Conservation (phyloP, 192 early-diverging fungal species). For the Backusella circina region DNA sequence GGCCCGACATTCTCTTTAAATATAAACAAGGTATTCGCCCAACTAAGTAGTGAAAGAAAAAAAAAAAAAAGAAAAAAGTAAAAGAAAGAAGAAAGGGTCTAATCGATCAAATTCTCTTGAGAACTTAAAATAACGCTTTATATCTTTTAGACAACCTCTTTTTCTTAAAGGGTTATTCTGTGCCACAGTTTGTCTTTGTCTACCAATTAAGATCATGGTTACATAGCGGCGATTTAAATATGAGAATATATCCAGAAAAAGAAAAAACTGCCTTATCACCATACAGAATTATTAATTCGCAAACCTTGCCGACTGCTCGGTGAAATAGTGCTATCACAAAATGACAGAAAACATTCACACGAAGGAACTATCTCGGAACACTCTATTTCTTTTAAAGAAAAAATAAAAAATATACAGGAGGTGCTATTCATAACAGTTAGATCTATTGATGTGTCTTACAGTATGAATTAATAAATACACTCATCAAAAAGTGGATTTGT, state of each 20-base stretch:
- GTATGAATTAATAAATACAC: background rate
- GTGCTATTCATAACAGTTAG: background rate
- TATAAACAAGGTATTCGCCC: background rate
- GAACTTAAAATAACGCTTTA: background rate
- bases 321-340: background rate
- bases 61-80: background rate
- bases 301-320: conserved; percentile 1
- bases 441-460: background rate
- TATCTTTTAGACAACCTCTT: background rate
- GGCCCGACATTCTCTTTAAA: background rate
- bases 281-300: background rate
- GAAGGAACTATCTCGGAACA: background rate
- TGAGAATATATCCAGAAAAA: background rate
- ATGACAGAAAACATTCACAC: conserved; percentile 1
- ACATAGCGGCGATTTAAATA: background rate
- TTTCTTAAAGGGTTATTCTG: background rate
- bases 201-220: background rate
- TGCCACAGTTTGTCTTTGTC: background rate
- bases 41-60: background rate
- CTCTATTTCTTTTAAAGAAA: background rate
- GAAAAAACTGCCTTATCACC: background rate
- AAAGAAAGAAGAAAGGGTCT: background rate
- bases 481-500: background rate
- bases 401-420: background rate
- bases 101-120: background rate